Evolutionary conservation across 192 early-diverging fungal genomes (phyloP).

Genomic region (Coemansia sp.): DNA sequence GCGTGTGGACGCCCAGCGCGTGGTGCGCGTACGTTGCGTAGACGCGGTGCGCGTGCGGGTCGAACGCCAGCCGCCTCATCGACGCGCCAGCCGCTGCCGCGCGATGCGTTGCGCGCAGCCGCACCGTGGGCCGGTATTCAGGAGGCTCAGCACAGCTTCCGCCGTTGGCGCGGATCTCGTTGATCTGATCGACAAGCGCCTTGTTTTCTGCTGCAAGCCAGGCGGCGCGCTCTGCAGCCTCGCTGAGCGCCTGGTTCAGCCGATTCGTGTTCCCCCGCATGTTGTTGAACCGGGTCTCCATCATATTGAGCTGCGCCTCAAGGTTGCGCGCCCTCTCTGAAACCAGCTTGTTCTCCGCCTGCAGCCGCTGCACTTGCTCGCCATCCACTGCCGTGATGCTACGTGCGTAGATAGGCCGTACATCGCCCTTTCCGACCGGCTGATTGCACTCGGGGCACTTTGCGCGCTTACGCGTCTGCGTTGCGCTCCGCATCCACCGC

Average conservation of each 20-base stretch:
- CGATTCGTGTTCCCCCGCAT: slow-evolving; percentile 28
- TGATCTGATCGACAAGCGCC: slow-evolving; percentile 4
- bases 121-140: slow-evolving; percentile 10
- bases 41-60: slow-evolving; percentile 22
- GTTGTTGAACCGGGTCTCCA: slow-evolving; percentile 3
- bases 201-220: slow-evolving; percentile 27
- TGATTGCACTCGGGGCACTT: slow-evolving; percentile 49
- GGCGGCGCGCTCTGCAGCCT: not conserved
- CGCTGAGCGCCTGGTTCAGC: slow-evolving; percentile 16
- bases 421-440: slow-evolving; percentile 21
- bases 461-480: not conserved
- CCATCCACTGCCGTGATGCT: slow-evolving; percentile 25
- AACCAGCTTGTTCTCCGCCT: slow-evolving; percentile 8
- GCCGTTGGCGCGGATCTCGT: not conserved
- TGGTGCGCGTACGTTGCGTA: slow-evolving; percentile 29
- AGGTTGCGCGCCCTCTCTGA: not conserved
- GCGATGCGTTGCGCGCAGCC: slow-evolving; percentile 20
- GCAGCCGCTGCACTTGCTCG: slow-evolving; percentile 4
- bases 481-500: slow-evolving; percentile 31
- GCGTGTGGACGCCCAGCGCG: slow-evolving; percentile 9
- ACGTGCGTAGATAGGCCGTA: slow-evolving; percentile 38
- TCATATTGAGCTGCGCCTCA: slow-evolving; percentile 10
- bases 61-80: slow-evolving; percentile 21
- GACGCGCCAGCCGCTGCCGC: slow-evolving; percentile 6
- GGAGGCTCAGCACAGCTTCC: not conserved